Evolutionary conservation across 345 rosid genomes (phyloP), one percentile per base, ranked within the genome.

Genomic region (Rhodomyrtus tomentosa): DNA sequence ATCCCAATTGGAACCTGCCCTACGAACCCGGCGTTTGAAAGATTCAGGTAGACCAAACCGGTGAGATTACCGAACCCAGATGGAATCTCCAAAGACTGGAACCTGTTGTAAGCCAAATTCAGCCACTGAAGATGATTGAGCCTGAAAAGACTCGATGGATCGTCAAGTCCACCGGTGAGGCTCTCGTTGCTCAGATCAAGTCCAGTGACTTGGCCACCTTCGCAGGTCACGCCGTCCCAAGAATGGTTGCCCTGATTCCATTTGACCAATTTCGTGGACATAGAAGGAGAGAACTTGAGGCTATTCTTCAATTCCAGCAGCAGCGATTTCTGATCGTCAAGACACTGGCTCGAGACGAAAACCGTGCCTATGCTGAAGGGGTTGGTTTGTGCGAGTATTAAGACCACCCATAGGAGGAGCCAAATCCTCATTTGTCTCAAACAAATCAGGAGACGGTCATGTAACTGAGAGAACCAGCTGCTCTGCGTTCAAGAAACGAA

Each of bases 211-310:
- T 0, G 90, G 50, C 52, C 84, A 1, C 0, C 85, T 55, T 90
- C 73, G 49, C 95, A 91, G 4, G 13, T 42, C 48, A 93, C 89
- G 25, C 95, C 94, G 0, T 27, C 24, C 92, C 93, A 93, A 1
- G 53, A 89, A 85, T 88, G 86, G 3, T 40, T 15, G 58, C 27
- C 38, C 21, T 49, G 82, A 42, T 36, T 36, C 93, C 94, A 93
- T 1, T 5, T 80, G 54, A 80, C 84, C 84, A 91, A 58, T 52
- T 81, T 86, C 1, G 40, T 14, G 9, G 91, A 90, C 10, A 0
- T 29, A 81, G 58, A 48, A 32, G 56, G 4, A 51, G 8, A 0
- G 84, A 85, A 88, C 10, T 11, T 9, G 62, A 93, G 88, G 62
- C 74, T 83, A 3, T 56, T 53, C 83, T 83, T 88, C 79, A 92